phyloP scores from a whole-genome alignment of 2,329 filamentous ascomycete species.

The Fusarium lateritium region DNA sequence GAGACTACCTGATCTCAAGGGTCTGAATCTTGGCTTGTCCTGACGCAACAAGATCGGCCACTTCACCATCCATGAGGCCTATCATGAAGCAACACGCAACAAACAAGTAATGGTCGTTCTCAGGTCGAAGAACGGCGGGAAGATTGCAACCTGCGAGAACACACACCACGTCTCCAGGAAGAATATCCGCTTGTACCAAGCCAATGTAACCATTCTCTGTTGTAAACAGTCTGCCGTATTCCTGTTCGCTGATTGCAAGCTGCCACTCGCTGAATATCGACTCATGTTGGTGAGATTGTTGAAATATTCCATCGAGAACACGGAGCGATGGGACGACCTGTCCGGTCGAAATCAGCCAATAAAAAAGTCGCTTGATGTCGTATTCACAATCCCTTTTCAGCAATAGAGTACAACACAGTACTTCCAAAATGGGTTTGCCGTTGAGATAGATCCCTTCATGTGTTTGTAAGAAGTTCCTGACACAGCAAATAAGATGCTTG shows the following conservation, averaged over 20 bases:
- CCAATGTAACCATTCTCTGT: not conserved
- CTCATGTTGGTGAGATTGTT: too few relatives aligned
- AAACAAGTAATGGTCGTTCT: not conserved
- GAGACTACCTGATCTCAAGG: not conserved
- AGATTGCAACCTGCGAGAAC: fast-evolving
- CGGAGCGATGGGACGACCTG: too few relatives aligned
- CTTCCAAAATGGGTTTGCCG: not conserved
- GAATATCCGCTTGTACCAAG: fast-evolving
- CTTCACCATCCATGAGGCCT: not conserved
- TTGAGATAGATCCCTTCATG: not conserved
- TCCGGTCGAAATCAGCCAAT: too few relatives aligned
- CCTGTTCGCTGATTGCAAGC: fast-evolving
- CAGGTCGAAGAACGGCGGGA: not conserved
- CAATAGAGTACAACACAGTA: not conserved
- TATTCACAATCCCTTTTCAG: not conserved
- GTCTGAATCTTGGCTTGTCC: not conserved
- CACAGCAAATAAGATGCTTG: not conserved
- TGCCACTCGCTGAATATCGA: not conserved
- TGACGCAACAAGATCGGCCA: not conserved
- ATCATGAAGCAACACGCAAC: constrained; percentile 1
- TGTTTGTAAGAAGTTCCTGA: not conserved
- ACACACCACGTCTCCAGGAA: not conserved
- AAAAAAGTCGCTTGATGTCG: not conserved
- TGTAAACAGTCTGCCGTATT: not conserved
- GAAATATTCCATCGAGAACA: too few relatives aligned